Conservation (phyloP, 495 filamentous ascomycete species). For the Hypoxylon subgilvum region DNA sequence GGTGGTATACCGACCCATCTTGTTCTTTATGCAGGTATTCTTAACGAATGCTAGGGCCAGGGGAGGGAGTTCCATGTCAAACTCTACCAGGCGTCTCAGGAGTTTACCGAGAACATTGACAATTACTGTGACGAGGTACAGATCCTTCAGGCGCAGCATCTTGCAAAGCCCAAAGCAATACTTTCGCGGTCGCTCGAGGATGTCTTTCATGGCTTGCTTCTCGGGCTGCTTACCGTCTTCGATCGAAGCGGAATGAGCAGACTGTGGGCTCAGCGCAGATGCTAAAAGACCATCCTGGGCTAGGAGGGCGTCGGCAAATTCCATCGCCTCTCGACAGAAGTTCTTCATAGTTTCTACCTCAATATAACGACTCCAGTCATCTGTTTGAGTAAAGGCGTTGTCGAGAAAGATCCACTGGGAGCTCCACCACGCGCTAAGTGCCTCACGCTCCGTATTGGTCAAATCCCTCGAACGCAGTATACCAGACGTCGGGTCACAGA, state of each 20-base stretch:
- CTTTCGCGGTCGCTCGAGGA: slow-evolving; percentile 66
- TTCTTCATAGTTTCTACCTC: slow-evolving; percentile 81
- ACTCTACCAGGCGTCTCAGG: slow-evolving; percentile 71
- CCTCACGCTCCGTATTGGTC: slow-evolving; percentile 64
- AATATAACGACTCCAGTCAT: slow-evolving; percentile 73
- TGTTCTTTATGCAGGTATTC: slow-evolving; percentile 52
- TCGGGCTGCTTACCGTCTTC: slow-evolving; percentile 51
- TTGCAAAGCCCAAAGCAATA: slow-evolving; percentile 73
- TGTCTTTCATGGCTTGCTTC: slow-evolving; percentile 53
- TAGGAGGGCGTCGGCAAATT: slow-evolving; percentile 85
- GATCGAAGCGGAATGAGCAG: slow-evolving; percentile 49
- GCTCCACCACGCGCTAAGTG: slow-evolving; percentile 78
- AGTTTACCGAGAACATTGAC: slow-evolving; percentile 68
- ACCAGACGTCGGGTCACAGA: slow-evolving; percentile 82
- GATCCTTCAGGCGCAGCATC: slow-evolving; percentile 84
- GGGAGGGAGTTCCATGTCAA: slow-evolving; percentile 68
- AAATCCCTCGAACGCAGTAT: slow-evolving; percentile 71
- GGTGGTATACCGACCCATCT: slow-evolving; percentile 52
- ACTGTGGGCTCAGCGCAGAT: slow-evolving; percentile 61
- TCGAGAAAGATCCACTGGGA: slow-evolving; percentile 77
- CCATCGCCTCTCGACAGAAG: slow-evolving; percentile 91
- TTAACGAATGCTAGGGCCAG: slow-evolving; percentile 67
- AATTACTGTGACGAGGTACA: slow-evolving; percentile 76
- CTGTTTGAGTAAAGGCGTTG: slow-evolving; percentile 81
- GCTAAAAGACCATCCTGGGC: slow-evolving; percentile 80